Percentiles rank a stretch among this genome's conserved stretches.
These are phyloP conservation scores for Eutrema yunnanense DNA, from an alignment of 345 rosid genomes.

Conservation along the genomic window DNA sequence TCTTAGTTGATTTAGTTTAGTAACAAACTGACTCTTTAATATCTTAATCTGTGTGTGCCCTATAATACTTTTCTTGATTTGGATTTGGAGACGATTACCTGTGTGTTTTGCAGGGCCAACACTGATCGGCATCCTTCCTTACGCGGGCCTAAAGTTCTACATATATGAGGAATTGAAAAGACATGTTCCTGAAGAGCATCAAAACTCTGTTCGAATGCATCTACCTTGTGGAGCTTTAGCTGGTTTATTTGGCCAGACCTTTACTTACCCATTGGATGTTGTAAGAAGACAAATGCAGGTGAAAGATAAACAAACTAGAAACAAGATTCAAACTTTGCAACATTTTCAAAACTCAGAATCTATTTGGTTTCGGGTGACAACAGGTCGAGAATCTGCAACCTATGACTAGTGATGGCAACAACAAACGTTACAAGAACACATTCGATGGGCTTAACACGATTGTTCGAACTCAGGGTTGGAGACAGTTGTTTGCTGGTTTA, in stretches of 20 bases:
- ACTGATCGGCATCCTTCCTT: constrained; percentile 83
- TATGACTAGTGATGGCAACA: constrained; percentile 42
- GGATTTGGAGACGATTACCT: constrained; percentile 11
- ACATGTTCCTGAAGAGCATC: constrained; percentile 93
- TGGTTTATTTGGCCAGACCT: constrained; percentile 89
- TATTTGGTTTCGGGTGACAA: neutral
- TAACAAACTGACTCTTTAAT: neutral
- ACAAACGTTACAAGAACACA: constrained; percentile 59
- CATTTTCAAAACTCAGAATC: neutral
- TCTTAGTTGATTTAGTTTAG: neutral
- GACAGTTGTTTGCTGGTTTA: constrained; percentile 90
- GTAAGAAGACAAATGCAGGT: constrained; percentile 99
- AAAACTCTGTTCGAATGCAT: constrained; percentile 74
- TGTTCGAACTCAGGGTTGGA: constrained; percentile 79
- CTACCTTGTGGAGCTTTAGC: constrained; percentile 96
- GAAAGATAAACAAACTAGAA: neutral
- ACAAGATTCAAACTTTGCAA: neutral
- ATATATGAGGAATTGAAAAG: constrained; percentile 83
- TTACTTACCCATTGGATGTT: constrained; percentile 94
- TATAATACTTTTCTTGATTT: neutral
- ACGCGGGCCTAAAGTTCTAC: constrained; percentile 92
- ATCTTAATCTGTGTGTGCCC: neutral
- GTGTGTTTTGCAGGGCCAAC: constrained; percentile 67
- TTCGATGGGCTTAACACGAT: constrained; percentile 63
- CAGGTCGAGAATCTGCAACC: constrained; percentile 80